Conservation (phyloP, 768 basidiomycete species). For the Mycena rebaudengoi region DNA sequence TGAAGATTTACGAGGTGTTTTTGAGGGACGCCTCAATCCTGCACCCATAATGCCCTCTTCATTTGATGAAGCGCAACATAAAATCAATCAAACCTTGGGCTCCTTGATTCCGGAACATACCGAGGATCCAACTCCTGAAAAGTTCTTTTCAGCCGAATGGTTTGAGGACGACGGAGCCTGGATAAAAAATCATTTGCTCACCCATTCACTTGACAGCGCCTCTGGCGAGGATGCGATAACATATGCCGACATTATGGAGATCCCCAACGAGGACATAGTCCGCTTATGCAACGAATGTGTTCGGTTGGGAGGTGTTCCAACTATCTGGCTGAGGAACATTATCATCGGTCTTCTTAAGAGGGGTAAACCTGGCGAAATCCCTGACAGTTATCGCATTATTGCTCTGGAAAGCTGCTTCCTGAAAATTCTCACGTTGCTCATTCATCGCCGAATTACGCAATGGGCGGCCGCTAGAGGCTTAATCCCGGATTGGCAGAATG, state of each 20-base stretch:
- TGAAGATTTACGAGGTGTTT: not conserved
- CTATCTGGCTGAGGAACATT: not conserved
- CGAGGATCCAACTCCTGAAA: not conserved
- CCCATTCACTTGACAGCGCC: not conserved
- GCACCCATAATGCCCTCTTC: not conserved
- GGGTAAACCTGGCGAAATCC: conserved; percentile 18
- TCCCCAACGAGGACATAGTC: not conserved
- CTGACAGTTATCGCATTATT: conserved; percentile 27
- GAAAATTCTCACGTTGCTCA: conserved; percentile 31
- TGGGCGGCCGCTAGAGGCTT: conserved; percentile 21
- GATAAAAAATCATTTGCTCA: not conserved
- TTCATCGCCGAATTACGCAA: conserved; percentile 17
- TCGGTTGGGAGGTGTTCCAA: not conserved
- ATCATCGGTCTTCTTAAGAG: conserved; percentile 15
- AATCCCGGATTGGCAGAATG: conserved; percentile 40
- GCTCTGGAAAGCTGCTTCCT: conserved; percentile 31
- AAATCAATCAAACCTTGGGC: not conserved
- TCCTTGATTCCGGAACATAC: not conserved
- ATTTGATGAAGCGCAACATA: not conserved
- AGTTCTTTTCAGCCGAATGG: not conserved
- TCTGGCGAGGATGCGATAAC: not conserved
- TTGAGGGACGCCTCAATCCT: not conserved
- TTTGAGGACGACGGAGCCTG: not conserved
- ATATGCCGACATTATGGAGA: not conserved
- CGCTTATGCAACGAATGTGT: conserved; percentile 1